phyloP scores from a whole-genome alignment of 1,284 basidiomycete genomes.

The Apiotrichum mycotoxinovorans region DNA sequence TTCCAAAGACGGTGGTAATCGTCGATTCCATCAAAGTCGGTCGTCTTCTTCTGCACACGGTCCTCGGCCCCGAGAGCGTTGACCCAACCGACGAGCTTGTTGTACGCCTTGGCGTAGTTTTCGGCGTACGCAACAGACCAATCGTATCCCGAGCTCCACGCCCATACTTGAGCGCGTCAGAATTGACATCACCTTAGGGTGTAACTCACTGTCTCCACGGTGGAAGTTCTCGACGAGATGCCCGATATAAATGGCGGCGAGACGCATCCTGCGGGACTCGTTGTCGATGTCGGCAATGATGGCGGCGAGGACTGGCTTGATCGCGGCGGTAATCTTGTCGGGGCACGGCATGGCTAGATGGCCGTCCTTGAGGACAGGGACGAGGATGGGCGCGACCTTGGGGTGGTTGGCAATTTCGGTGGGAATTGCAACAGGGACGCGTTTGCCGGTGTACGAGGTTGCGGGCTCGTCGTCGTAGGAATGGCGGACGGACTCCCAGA shows the following conservation, averaged over 20 bases:
- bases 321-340: background rate
- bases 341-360: background rate
- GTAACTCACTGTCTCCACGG: background rate
- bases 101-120: background rate
- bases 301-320: background rate
- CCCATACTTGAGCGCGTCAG: background rate
- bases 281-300: background rate
- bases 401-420: no score
- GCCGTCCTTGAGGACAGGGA: background rate
- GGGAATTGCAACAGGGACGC: no score
- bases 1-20: background rate
- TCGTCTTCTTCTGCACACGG: background rate
- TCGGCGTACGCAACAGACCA: background rate
- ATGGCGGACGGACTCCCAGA: no score
- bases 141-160: background rate
- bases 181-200: background rate
- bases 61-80: background rate
- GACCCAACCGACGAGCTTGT: background rate
- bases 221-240: background rate
- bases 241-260: background rate
- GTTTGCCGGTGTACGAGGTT: no score
- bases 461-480: no score
- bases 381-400: background rate
- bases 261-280: background rate
- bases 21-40: background rate